Evolutionary conservation across 1,284 basidiomycete genomes (phyloP).

Genomic region (Waitea zeae): DNA sequence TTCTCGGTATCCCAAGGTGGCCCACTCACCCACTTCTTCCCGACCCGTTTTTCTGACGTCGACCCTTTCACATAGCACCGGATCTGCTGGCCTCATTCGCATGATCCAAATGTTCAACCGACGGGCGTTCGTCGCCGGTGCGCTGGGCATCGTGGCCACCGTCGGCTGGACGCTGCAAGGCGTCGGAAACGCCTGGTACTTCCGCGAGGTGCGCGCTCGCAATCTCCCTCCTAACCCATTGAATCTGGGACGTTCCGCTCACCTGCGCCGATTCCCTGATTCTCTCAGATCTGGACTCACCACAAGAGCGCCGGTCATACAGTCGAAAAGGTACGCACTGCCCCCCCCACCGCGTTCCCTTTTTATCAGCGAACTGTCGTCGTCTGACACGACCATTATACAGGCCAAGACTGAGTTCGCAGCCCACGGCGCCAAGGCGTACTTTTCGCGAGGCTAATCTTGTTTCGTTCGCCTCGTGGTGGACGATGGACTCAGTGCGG

Average conservation of each 20-base stretch:
- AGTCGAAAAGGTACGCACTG: slow-evolving; percentile 64
- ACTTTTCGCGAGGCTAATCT: slow-evolving; percentile 68
- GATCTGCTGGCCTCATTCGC: slow-evolving; percentile 90
- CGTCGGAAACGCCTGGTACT: slow-evolving; percentile 69
- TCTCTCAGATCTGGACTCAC: slow-evolving; percentile 63
- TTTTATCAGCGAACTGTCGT: too few species aligned
- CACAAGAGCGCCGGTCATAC: slow-evolving; percentile 72
- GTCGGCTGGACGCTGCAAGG: slow-evolving; percentile 83
- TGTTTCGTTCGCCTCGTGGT: too few species aligned
- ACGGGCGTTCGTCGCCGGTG: slow-evolving; percentile 50
- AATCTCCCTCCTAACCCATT: not conserved
- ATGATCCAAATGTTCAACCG: slow-evolving; percentile 66
- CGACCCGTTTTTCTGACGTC: slow-evolving; percentile 6
- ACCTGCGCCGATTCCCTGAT: slow-evolving; percentile 6
- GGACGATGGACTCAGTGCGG: too few species aligned
- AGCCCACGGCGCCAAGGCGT: slow-evolving; percentile 72
- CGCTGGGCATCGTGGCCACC: slow-evolving; percentile 67
- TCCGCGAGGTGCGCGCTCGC: slow-evolving; percentile 38
- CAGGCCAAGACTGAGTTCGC: slow-evolving; percentile 80
- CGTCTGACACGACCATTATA: slow-evolving; percentile 8
- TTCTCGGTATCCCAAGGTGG: slow-evolving; percentile 71
- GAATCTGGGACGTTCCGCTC: too few species aligned
- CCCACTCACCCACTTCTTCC: slow-evolving; percentile 6
- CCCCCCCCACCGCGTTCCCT: too few species aligned
- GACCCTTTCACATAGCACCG: slow-evolving; percentile 55